phyloP scores from a whole-genome alignment of 2,329 filamentous ascomycete species.

The Sclerotinia glacialis region DNA sequence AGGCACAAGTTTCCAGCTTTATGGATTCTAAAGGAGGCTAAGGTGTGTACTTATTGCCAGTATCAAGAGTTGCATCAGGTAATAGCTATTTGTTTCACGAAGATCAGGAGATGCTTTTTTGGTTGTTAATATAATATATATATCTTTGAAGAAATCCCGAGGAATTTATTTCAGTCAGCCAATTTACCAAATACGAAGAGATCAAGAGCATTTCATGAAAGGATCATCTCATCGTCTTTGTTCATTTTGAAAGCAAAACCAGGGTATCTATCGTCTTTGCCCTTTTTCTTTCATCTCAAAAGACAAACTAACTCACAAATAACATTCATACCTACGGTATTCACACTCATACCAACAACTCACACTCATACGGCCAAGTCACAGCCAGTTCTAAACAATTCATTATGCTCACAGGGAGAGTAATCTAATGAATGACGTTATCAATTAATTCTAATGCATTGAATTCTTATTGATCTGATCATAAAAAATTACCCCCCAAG shows the following conservation, averaged over 20 bases:
- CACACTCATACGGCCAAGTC: no score
- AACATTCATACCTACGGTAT: no score
- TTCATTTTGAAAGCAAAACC: conserved; percentile 3
- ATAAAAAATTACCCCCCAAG: conserved; percentile 16
- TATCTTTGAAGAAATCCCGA: no score
- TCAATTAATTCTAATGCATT: conserved; percentile 16
- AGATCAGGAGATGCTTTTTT: neutral
- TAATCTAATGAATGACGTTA: conserved; percentile 14
- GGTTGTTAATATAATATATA: neutral
- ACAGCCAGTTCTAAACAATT: no score
- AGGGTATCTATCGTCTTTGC: neutral
- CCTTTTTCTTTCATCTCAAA: neutral
- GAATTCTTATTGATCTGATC: conserved; percentile 21
- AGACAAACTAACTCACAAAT: no score
- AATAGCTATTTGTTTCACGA: neutral
- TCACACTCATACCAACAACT: no score
- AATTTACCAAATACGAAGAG: neutral
- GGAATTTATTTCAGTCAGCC: no score
- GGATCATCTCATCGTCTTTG: neutral
- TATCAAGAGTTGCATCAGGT: no score
- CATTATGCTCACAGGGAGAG: neutral
- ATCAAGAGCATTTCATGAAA: neutral
- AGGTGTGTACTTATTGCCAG: no score
- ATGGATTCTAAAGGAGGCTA: neutral
- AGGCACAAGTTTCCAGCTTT: neutral